Base-by-base conservation (phyloP, 805 yeast species). In the Candida insectorum region DNA sequence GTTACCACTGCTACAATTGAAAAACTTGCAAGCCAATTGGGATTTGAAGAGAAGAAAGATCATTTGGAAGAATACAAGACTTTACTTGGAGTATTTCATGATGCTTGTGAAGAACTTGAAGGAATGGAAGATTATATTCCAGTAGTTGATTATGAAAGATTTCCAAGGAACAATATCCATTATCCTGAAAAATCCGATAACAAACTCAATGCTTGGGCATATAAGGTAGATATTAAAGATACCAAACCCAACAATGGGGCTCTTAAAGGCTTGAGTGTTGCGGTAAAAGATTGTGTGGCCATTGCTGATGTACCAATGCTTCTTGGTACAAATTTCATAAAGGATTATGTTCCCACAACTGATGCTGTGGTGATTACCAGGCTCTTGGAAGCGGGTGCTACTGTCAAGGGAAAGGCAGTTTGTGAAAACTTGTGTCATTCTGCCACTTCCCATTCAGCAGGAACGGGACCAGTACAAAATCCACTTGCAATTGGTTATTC, bases 281-380 rank as follows among this genome's bases (percentile, higher is more conserved):
- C 56, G 31, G 45, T 60, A 26, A 61, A 61, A 34, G 67, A 61
- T 33, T 56, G 61, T 39, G 45, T 61, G 14, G 56, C 52, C 15
- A 37, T 62, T 31, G 65, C 60, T 11, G 54, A 48, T 1, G 61
- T 62, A 19, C 66, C 67, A 11, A 58, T 56, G 38, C 42, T 59
- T 6, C 36, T 59, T 21, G 67, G 68, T 9, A 62, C 67, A 9
- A 57, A 57, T 34, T 54, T 51, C n/a, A 44, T 49, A 31, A 45
- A 44, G 21, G 56, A 55, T 5, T 62, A 56, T 51, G 38, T 45
- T 20, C 67, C 67, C 4, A 48, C 46, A 5, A 46, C 53, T 8
- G 68, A 61, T 43, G 68, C 68, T 6, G 57, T 64, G 1, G 55
- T 60, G 16, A 60, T 62, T 6, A 55, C 59, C 16, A 48, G 68